Base-by-base conservation (phyloP, 805 yeast genomes). In the Candida peoriensis region DNA sequence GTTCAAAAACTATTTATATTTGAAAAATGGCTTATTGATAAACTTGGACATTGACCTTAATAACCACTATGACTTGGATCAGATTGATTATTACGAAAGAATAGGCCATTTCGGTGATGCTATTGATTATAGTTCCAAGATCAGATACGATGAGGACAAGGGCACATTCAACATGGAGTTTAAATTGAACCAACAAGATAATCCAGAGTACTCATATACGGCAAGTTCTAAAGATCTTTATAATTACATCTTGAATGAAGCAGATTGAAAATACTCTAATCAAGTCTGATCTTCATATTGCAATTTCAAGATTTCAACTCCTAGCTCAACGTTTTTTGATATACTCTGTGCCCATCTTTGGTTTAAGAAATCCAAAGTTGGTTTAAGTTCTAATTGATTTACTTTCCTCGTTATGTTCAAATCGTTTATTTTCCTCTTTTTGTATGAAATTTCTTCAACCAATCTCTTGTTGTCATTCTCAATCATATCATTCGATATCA, bases 311-410 rank as follows among this genome's bases (percentile, higher is more conserved):
- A 53, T 50, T 36, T 58, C 64, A 18, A 63, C 56, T 19, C 70
- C 70, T 13, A 61, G 34, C 24, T 63, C 64, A 20, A 66, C 55
- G 28, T 46, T 48, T 20, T 42, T 44, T 13, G 38, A 34, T 2
- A 50, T 22, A n/a, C 47, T 31, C n/a, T 70, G 72, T 28, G 56
- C 59, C 81, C 83, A 76, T 44, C 72, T 58, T 8, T 63, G 58
- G n/a, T 58, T 52, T 35, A 74, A 55, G 38, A 69, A 70, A 21
- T 64, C 66, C 36, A 68, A 50, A 18, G 65, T 61, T 0, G 76
- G 74, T 42, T 61, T 58, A 34, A 60, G 66, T 13, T 68, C 63
- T 5, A 46, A 20, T 52, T 77, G 78, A 31, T 64, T 48, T 21
- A 50, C 52, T 42, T 68, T 63, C 17, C 86, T 54, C 17, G 56